Conservation (phyloP, 257 asterid genomes). For the Linderniella brevidens region DNA sequence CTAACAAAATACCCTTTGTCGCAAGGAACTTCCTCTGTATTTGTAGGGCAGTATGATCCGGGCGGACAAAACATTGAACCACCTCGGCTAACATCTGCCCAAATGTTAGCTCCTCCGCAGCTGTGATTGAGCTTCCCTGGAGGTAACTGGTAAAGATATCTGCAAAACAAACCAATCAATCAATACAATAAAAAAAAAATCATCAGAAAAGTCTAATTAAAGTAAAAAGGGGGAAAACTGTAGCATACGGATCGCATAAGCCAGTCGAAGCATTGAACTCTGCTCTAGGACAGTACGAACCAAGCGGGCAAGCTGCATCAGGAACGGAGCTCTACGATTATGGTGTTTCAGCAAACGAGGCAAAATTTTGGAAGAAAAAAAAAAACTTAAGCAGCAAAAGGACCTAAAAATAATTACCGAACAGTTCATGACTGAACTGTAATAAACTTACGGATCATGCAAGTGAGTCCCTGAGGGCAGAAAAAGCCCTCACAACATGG, state of each 20-base stretch:
- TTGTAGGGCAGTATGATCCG: conserved; percentile 8
- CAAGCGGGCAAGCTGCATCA: conserved; percentile 7
- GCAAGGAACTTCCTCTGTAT: not conserved
- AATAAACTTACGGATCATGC: conserved; percentile 8
- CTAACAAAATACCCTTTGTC: conserved; percentile 1
- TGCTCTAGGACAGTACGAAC: conserved; percentile 6
- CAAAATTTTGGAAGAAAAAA: not conserved
- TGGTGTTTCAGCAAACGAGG: too few species aligned
- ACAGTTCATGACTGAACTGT: not conserved
- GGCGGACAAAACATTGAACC: conserved; percentile 4
- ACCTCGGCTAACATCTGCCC: conserved; percentile 3
- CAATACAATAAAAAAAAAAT: not conserved
- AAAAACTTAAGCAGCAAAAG: not conserved
- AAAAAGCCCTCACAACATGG: conserved; percentile 9
- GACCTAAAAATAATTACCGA: not conserved
- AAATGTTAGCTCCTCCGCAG: conserved; percentile 7
- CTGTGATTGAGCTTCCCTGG: conserved; percentile 4
- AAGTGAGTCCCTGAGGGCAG: conserved; percentile 8
- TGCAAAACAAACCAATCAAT: not conserved
- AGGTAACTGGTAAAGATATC: conserved; percentile 6
- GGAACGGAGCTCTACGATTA: not conserved
- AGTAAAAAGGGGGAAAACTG: too few species aligned
- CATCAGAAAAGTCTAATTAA: not conserved
- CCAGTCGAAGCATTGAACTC: not conserved
- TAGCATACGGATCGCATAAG: conserved; percentile 3